These are phyloP conservation scores for Mesostigma viride DNA, from an alignment of 139 green algal genomes.

Conservation along the genomic window DNA sequence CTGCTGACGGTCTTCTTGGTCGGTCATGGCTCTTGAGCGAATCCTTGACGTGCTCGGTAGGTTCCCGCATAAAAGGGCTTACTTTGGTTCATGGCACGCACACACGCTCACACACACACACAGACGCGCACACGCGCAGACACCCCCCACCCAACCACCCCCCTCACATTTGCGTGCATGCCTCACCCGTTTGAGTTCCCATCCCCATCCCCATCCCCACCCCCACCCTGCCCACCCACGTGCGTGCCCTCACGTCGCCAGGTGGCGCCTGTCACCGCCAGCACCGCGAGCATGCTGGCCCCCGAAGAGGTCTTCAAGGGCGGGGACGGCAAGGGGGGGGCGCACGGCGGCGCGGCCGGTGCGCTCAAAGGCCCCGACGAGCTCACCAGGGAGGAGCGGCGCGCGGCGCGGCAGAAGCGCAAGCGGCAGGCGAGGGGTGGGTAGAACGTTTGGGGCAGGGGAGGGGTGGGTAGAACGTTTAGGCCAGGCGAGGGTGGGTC, in stretches of 20 bases:
- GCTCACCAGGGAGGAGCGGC: conserved; percentile 25
- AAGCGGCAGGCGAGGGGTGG: conserved; percentile 30
- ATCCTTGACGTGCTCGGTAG: no score
- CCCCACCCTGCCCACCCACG: background rate
- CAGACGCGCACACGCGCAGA: no score
- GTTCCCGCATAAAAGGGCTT: no score
- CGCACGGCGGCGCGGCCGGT: conserved; percentile 6
- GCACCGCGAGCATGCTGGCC: conserved; percentile 21
- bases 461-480: no score
- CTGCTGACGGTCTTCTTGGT: no score
- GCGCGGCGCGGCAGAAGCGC: conserved; percentile 12
- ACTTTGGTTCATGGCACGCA: no score
- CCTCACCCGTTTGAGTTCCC: background rate
- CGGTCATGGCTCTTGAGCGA: no score
- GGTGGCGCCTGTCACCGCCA: conserved; percentile 27
- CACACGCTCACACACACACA: no score
- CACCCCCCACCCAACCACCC: no score
- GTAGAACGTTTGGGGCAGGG: no score
- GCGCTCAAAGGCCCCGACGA: conserved; percentile 16
- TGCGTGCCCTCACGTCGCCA: background rate
- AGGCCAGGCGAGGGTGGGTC: no score
- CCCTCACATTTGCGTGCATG: no score
- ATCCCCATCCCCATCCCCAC: background rate
- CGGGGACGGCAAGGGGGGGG: conserved; percentile 16
- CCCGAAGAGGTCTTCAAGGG: conserved; percentile 32